Evolutionary conservation across 768 basidiomycete species (phyloP).

Genomic region (Xerocomus spinulosus): DNA sequence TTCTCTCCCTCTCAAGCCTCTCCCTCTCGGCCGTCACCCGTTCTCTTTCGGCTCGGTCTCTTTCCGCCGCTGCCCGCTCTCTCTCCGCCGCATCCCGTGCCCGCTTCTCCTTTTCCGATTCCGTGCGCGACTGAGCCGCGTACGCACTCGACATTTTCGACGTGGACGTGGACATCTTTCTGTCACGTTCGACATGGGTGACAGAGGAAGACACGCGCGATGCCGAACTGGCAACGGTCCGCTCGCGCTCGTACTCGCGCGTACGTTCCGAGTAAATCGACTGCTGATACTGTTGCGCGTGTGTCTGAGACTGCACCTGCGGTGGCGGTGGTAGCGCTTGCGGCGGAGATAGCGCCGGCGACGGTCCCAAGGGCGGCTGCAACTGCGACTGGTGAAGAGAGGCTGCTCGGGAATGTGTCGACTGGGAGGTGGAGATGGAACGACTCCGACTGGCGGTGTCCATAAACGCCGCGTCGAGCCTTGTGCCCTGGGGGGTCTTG

Average conservation of each 20-base stretch:
- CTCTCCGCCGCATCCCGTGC: constrained; percentile 19
- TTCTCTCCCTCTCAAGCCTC: constrained; percentile 5
- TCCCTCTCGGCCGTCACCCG: constrained; percentile 13
- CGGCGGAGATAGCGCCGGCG: background rate
- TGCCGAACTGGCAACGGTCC: constrained; percentile 20
- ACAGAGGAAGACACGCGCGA: constrained; percentile 23
- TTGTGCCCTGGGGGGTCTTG: constrained; percentile 29
- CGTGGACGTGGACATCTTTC: constrained; percentile 20
- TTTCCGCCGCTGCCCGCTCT: constrained; percentile 14
- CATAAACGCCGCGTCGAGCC: constrained; percentile 23
- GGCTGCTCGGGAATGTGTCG: constrained; percentile 15
- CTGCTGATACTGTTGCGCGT: constrained; percentile 8
- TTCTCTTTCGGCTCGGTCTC: constrained; percentile 15
- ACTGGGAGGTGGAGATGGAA: constrained; percentile 19
- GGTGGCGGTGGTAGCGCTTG: background rate
- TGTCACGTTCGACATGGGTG: constrained; percentile 23
- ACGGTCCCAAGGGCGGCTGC: too few relatives aligned
- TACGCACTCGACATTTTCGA: constrained; percentile 35
- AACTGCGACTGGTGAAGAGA: constrained; percentile 14
- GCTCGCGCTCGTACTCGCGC: constrained; percentile 25
- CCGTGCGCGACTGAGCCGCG: constrained; percentile 9
- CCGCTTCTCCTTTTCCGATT: constrained; percentile 24
- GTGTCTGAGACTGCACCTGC: background rate
- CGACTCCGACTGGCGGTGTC: constrained; percentile 29
- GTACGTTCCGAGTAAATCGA: constrained; percentile 22